Conservation (phyloP, 805 yeast species). For the Metschnikowia kunwiensis region DNA sequence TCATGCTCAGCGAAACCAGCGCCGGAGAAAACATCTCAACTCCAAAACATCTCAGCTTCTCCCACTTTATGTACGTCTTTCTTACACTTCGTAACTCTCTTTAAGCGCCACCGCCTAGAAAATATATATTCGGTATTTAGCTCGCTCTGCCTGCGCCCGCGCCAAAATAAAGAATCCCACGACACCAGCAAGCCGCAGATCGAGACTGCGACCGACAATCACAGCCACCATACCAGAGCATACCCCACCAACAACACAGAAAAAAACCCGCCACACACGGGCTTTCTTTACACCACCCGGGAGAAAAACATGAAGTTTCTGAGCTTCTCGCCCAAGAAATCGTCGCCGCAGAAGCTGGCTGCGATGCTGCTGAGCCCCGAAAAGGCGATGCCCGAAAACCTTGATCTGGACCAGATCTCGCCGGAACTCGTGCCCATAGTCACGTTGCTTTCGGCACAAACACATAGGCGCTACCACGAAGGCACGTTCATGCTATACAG, state of each 20-base stretch:
- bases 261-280: too few species aligned
- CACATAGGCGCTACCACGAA: conserved; percentile 71
- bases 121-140: too few species aligned
- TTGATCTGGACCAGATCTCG: conserved; percentile 27
- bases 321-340: conserved; percentile 12
- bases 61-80: too few species aligned
- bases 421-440: conserved; percentile 67
- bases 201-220: conserved; percentile 1
- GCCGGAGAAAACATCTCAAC: too few species aligned
- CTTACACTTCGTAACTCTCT: too few species aligned
- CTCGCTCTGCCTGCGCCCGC: too few species aligned
- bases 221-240: not conserved
- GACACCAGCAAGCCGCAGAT: not conserved
- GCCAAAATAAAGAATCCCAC: not conserved
- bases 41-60: too few species aligned
- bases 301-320: conserved; percentile 9
- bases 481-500: conserved; percentile 72
- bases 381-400: not conserved
- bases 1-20: too few species aligned
- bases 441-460: conserved; percentile 68
- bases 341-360: not conserved
- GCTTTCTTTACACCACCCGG: too few species aligned
- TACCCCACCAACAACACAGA: too few species aligned
- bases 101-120: too few species aligned
- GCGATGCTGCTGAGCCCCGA: not conserved